Conservation (phyloP, 148 eudicot genomes). For the Simmondsia chinensis region DNA sequence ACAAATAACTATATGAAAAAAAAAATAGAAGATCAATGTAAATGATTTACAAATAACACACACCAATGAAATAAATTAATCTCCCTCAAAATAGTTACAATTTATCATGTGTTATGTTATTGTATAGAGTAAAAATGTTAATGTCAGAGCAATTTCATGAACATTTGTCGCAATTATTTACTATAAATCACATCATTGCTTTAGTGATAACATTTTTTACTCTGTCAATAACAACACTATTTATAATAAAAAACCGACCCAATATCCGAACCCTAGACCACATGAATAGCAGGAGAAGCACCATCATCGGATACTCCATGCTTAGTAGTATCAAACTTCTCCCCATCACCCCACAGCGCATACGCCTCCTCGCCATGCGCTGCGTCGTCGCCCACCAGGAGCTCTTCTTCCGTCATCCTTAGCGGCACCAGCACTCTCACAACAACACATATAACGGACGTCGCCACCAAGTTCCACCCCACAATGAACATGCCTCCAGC, state of each 20-base stretch:
- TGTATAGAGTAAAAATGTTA: no score
- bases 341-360: constrained; percentile 71
- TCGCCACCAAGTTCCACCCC: constrained; percentile 47
- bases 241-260: no score
- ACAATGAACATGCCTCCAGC: constrained; percentile 42
- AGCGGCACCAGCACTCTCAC: constrained; percentile 29
- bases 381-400: constrained; percentile 52
- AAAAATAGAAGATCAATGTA: no score
- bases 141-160: no score
- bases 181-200: no score
- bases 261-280: constrained; percentile 21
- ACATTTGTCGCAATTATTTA: no score
- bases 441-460: constrained; percentile 34
- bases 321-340: constrained; percentile 28
- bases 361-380: constrained; percentile 75
- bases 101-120: no score
- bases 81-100: no score
- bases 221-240: neutral
- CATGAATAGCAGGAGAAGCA: constrained; percentile 24
- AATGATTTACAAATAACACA: no score
- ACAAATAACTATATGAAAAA: no score
- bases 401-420: constrained; percentile 45
- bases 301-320: constrained; percentile 17
- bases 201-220: no score
- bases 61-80: no score